Evolutionary conservation across 345 rosid genomes (phyloP), one percentile per base, ranked within the genome.

Genomic region (Pistacia vera): DNA sequence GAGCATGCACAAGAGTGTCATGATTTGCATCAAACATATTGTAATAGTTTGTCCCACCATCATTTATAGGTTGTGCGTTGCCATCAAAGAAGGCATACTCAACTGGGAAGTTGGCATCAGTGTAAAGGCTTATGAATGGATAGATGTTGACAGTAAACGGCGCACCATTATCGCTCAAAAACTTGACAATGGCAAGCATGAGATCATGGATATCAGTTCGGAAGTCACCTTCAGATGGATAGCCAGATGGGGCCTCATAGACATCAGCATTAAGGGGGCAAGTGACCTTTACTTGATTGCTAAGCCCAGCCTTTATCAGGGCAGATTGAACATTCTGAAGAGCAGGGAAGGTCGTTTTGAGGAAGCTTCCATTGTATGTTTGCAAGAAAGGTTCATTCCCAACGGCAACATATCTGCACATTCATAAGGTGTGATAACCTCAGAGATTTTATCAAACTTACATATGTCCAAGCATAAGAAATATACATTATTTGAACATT

Each of bases 71-170:
- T 33, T 89, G 59, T 6, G 93, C 74, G 52, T 78, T 81, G 70
- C 97, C 97, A 63, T 90, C 94, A 72, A 95, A 93, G 88, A 95
- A 95, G 65, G 99, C 99, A 35, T 84, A 93, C 44, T 93, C 98
- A 2, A 88, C 90, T 0, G 99, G 99, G 89, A 95, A 95, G 82
- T 85, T 80, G 74, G 92, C 30, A 17, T 93, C 93, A 5, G 35
- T 73, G 79, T 95, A 91, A 65, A 95, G 98, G 78, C 99, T 92
- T 70, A 95, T 89, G 86, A 92, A 95, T 5, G 99, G 99, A 68
- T 95, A 95, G 74, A 93, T 93, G 81, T 95, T 95, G 25, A 95
- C 95, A 0, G 97, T 95, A 78, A 95, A 90, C 8, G 98, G 94
- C 10, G 87, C 80, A 38, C 90, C 85, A 11, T 80, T 90, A 35